A percentile compares a stretch with the other conserved stretches of the same genome.
These are phyloP conservation scores for Xylariales sp. DNA, from an alignment of 2,329 filamentous ascomycete genomes.

Conservation along the genomic window DNA sequence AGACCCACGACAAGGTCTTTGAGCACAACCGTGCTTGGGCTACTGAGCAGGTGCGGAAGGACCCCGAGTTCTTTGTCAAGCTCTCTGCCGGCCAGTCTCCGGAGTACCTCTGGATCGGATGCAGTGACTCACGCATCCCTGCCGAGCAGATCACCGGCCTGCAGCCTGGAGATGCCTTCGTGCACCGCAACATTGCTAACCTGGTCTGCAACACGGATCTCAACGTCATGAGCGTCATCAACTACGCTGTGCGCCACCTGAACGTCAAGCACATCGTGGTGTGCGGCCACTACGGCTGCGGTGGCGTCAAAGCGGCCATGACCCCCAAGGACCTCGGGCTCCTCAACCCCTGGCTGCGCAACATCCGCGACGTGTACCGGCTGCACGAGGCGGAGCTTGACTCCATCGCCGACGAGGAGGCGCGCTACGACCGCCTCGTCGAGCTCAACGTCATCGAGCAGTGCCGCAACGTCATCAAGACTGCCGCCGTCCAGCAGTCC, in stretches of 20 bases:
- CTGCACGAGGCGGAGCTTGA: slow-evolving; percentile 69
- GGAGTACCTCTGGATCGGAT: slow-evolving; percentile 84
- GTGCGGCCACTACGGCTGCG: slow-evolving; percentile 76
- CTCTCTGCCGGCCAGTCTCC: slow-evolving; percentile 62
- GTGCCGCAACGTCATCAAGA: slow-evolving; percentile 74
- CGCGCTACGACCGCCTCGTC: slow-evolving; percentile 66
- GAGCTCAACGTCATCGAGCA: slow-evolving; percentile 81
- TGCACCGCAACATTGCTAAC: slow-evolving; percentile 95
- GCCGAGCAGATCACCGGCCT: slow-evolving; percentile 82
- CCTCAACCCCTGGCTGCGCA: slow-evolving; percentile 69
- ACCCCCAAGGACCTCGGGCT: slow-evolving; percentile 66
- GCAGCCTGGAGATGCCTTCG: slow-evolving; percentile 85
- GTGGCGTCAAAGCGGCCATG: slow-evolving; percentile 71
- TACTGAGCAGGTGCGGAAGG: slow-evolving; percentile 48
- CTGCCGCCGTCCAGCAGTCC: slow-evolving; percentile 71
- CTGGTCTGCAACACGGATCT: slow-evolving; percentile 76
- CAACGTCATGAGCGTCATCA: slow-evolving; percentile 75
- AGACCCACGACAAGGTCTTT: slow-evolving; percentile 64
- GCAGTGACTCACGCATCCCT: slow-evolving; percentile 86
- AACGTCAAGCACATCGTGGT: slow-evolving; percentile 78
- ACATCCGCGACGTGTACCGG: slow-evolving; percentile 71
- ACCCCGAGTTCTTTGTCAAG: slow-evolving; percentile 63
- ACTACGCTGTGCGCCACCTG: slow-evolving; percentile 79
- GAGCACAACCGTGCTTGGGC: slow-evolving; percentile 67
- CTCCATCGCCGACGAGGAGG: slow-evolving; percentile 51